Evolutionary conservation across 2,329 filamentous ascomycete species (phyloP), one percentile per base, ranked within the genome.

Genomic region (Venturia aucupariae): DNA sequence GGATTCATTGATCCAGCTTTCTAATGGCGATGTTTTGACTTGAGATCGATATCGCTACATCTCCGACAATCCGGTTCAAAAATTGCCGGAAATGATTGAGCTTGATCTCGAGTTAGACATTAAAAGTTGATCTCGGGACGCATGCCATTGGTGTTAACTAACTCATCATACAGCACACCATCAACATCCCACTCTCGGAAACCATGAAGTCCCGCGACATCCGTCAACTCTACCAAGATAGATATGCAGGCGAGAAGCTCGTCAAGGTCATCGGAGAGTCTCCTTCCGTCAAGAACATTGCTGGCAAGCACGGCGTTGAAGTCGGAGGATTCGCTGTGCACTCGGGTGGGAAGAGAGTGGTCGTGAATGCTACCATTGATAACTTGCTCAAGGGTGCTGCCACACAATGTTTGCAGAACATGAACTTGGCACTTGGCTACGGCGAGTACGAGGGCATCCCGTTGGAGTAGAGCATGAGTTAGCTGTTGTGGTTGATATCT

Each of bases 281-380:
- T 0, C 94, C 93, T 3, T 79, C 87, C 13, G 93, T 97, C 65
- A 95, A 92, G 79, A 81, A 86, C 69, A 97, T 97, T 71, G 85
- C 85, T 69, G 86, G 89, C 68, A 90, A 88, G 79, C 93, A 97
- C 74, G 89, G 90, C 27, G 88, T 96, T 4, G 92, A 97, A 79
- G 92, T 99, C 75, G 94, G 94, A 66, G 92, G 90, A 0, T 97
- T 97, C 72, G 92, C 90, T n/a, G 91, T 97, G 46, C 89, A 97
- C 78, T 90, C 85, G 69, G 86, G 85, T 27, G 93, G 93, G 65
- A 94, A 92, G 84, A 84, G 94, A 62, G 92, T 95, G 0, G 93
- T 97, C n/a, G 85, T 97, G 67, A 95, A 92, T 73, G 90, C 89
- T 22, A 96, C 90, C 2, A 96, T 97, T 71, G 92, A 97, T 77